These are phyloP conservation scores for Endoconidiophora laricicola DNA, from an alignment of 2,329 filamentous ascomycete genomes.

Conservation along the genomic window DNA sequence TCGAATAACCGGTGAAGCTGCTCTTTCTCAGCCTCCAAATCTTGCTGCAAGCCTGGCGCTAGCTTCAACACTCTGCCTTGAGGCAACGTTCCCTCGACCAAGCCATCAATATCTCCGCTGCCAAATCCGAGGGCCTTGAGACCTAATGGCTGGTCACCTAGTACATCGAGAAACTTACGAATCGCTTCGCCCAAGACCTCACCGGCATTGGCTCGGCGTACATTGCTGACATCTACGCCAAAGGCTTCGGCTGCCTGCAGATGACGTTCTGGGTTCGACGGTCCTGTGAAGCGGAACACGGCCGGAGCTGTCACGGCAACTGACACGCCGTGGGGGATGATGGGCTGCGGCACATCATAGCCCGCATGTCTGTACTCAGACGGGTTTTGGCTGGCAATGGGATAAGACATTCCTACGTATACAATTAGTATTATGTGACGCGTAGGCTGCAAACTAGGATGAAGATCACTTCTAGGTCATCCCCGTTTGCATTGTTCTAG, in stretches of 20 bases:
- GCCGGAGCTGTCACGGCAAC: slow-evolving; percentile 87
- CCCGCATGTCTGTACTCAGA: slow-evolving; percentile 67
- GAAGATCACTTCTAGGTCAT: background rate
- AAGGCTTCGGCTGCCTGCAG: slow-evolving; percentile 78
- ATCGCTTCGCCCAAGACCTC: slow-evolving; percentile 76
- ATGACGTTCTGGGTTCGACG: slow-evolving; percentile 86
- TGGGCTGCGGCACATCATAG: slow-evolving; percentile 58
- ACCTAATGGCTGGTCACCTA: slow-evolving; percentile 84
- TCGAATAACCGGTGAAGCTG: slow-evolving; percentile 57
- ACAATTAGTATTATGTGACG: background rate
- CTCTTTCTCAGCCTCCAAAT: slow-evolving; percentile 53
- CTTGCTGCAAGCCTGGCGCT: slow-evolving; percentile 61
- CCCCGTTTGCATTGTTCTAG: no score
- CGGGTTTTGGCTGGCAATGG: slow-evolving; percentile 88
- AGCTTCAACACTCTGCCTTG: slow-evolving; percentile 83
- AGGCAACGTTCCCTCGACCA: slow-evolving; percentile 90
- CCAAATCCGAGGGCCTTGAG: slow-evolving; percentile 72
- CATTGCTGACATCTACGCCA: slow-evolving; percentile 73
- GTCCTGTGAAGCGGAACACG: slow-evolving; percentile 82
- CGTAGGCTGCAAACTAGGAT: background rate
- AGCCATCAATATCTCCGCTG: slow-evolving; percentile 53
- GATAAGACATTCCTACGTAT: slow-evolving; percentile 72
- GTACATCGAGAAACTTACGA: slow-evolving; percentile 57
- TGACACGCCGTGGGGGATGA: slow-evolving; percentile 92
- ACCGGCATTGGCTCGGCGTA: slow-evolving; percentile 78